Conservation (phyloP, 2,329 filamentous ascomycete genomes). For the Botrytis deweyae region DNA sequence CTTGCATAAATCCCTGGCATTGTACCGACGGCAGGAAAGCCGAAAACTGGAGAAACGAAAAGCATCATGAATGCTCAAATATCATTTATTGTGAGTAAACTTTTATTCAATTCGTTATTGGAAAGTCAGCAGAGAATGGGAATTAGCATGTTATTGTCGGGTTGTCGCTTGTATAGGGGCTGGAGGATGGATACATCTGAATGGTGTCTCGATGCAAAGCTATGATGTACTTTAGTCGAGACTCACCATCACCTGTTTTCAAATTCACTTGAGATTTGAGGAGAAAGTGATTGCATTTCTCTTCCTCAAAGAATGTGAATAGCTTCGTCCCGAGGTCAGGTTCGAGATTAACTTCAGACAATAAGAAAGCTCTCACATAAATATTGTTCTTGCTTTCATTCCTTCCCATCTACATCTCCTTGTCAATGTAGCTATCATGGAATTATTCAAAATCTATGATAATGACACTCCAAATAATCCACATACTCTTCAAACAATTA, state of each 20-base stretch:
- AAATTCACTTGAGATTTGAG: neutral
- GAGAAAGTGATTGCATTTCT: neutral
- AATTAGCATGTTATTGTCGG: conserved; percentile 11
- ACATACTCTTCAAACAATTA: conserved; percentile 12
- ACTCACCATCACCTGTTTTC: neutral
- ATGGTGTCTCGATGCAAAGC: conserved; percentile 6
- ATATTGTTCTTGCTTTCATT: neutral
- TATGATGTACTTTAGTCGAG: neutral
- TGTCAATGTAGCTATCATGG: neutral
- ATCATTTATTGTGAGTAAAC: conserved; percentile 53
- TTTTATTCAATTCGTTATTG: neutral
- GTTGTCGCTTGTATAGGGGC: conserved; percentile 17
- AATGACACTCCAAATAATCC: neutral
- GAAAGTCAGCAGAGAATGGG: neutral
- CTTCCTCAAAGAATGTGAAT: neutral
- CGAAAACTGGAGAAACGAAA: conserved; percentile 27
- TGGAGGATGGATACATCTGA: conserved; percentile 4
- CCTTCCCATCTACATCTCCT: neutral
- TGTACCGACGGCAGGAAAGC: conserved; percentile 22
- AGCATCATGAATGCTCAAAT: conserved; percentile 56
- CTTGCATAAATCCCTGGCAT: conserved; percentile 35
- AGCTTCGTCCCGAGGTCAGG: neutral
- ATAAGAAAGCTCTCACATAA: neutral
- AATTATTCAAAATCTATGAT: neutral
- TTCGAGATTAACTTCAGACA: conserved; percentile 13